Conservation (phyloP, 2,329 filamentous ascomycete genomes). For the Colletotrichum caudatum region DNA sequence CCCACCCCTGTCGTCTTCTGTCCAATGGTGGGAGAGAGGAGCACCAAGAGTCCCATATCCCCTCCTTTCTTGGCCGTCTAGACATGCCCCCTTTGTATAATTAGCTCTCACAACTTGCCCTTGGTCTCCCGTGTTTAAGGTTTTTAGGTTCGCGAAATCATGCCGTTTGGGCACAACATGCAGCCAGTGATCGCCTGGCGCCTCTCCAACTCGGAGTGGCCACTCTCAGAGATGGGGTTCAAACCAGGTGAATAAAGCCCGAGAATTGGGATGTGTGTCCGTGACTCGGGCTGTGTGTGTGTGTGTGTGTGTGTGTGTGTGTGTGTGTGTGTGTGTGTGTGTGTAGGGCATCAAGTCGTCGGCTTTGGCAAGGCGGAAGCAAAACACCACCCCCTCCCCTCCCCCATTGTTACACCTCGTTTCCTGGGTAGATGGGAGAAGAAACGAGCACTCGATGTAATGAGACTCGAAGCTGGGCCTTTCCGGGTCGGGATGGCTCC, state of each 20-base stretch:
- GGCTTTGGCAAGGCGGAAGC: neutral
- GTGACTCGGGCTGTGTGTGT: neutral
- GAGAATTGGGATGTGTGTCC: neutral
- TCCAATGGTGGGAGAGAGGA: neutral
- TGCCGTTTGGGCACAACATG: conserved; percentile 25
- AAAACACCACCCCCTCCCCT: neutral
- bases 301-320: neutral
- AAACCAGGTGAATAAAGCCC: neutral
- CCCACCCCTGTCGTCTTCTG: neutral
- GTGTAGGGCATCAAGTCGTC: neutral
- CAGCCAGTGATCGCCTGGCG: conserved; percentile 17
- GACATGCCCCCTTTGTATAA: conserved; percentile 33
- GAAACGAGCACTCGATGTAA: neutral
- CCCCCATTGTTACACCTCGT: neutral
- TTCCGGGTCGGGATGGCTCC: neutral
- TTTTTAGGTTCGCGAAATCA: conserved; percentile 28
- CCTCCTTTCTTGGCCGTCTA: conserved; percentile 13
- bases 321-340: conserved; percentile 1
- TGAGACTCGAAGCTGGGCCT: neutral
- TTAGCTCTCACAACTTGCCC: conserved; percentile 15
- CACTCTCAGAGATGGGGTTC: conserved; percentile 3
- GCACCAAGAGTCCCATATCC: conserved; percentile 2
- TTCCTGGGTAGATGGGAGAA: neutral
- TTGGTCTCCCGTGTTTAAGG: neutral
- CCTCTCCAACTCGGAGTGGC: conserved; percentile 25